Evolutionary conservation across 495 filamentous ascomycete species (phyloP), one percentile per base, ranked within the genome.

Genomic region (Neurospora tetrasperma): DNA sequence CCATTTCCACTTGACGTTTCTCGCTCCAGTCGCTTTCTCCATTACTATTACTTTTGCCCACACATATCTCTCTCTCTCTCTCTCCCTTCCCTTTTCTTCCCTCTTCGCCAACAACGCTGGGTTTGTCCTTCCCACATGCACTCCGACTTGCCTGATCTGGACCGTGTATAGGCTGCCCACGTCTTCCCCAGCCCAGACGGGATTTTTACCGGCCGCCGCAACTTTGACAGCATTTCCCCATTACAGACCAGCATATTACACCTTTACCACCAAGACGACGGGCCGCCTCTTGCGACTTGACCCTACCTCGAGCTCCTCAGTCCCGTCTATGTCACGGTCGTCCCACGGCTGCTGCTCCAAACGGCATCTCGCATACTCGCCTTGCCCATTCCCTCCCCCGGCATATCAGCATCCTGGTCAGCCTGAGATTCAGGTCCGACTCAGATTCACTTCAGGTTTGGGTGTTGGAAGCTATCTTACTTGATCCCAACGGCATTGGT

Each of bases 31-130:
- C 71, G 74, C 80, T 35, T 80, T 82, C 73, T 81, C 83, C 77
- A 79, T 85, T 76, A 7, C 6, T 39, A 80, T 84, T 76, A 79
- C 79, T 71, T 74, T 76, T 72, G 74, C 79, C 76, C 79, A 79
- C 80, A 78, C 75, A 78, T 77, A 35, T 31, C 23, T 66, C 76
- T 72, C 70, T 72, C 23, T 62, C 76, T 72, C 70, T 71, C 66
- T 75, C 78, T 72, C 74, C 75, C 76, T 78, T 77, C 71, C 73
- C 62, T 78, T 76, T 76, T 78, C 76, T 73, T 73, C 71, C 42
- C 76, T 73, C 39, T 31, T 69, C 62, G 73, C 72, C 69, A 77
- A 74, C 54, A 66, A 66, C 54, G 27, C 54, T 35, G 27, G 54
- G 8, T 66, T 66, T 66, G 54, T 66, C 54, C 75, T 70, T 75